phyloP scores from a whole-genome alignment of 352 stramenopile species.

The Pythium vanterpoolii region DNA sequence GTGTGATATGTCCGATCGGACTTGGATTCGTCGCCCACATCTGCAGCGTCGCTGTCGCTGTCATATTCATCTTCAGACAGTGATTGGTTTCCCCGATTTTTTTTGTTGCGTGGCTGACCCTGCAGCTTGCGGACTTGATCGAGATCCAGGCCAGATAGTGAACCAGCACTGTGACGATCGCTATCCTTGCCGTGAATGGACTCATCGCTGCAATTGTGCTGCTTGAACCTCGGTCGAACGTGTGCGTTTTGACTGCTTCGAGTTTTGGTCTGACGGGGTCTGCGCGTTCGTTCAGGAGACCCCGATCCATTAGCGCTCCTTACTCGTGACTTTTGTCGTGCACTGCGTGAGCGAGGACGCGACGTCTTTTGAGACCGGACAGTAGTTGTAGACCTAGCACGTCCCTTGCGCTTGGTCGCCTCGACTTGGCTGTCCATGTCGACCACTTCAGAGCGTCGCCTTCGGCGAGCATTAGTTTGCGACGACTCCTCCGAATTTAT shows the following conservation, averaged over 20 bases:
- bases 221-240: not conserved
- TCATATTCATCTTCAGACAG: not conserved
- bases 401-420: not conserved
- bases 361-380: not conserved
- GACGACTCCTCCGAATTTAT: not conserved
- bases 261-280: not conserved
- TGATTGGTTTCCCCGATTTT: not conserved
- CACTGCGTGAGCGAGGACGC: not conserved
- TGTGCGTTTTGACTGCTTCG: not conserved
- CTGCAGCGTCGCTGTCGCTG: constrained; percentile 14
- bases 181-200: not conserved
- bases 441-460: not conserved
- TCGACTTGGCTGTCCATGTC: not conserved
- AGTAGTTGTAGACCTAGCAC: not conserved
- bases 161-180: not conserved
- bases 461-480: not conserved
- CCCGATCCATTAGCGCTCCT: not conserved
- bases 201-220: not conserved
- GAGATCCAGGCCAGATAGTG: constrained; percentile 14
- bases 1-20: constrained; percentile 66
- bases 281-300: not conserved
- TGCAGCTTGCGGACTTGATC: constrained; percentile 9
- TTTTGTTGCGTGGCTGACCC: not conserved
- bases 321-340: not conserved
- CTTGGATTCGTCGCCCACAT: constrained; percentile 7